Base-by-base conservation (phyloP, 2,329 filamentous ascomycete genomes). In the Trichophyton verrucosum region DNA sequence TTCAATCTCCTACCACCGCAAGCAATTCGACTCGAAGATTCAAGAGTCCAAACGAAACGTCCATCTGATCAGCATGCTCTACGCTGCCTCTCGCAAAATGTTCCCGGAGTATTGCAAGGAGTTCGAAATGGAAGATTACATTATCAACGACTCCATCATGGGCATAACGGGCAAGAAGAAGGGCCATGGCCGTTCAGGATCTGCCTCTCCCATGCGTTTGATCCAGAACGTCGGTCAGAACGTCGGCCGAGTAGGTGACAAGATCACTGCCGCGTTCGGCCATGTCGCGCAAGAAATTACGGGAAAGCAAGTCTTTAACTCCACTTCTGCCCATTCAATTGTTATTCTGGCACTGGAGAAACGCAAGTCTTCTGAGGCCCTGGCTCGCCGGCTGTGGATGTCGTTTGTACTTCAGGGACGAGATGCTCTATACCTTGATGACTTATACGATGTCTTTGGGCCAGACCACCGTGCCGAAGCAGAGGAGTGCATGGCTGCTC, bases 341-440 rank as follows among this genome's bases (percentile, higher is more conserved):
- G 90, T 97, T 3, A 80, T 95, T 11, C 85, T 95, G 71, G 94
- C 92, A 7, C 80, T 97, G 36, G 91, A 96, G 74, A 92, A 90
- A 76, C 85, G 83, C 49, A 81, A 82, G 62, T 88, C 90, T 5
- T 89, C 91, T 0, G 91, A 97, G 72, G 94, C 94, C n/a, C 78
- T 97, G 61, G 91, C 89, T n/a, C 87, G 85, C 66, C 87, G 94
- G 69, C 86, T 97, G 64, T 97, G 94, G 94, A 95, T 96, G 89
- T 96, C 91, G 0, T 95, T 96, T 71, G 94, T 96, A 1, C 84
- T 94, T 3, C 92, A 97, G 74, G 91, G 90, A 67, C 86, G 86
- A 62, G 89, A 96, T 46, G 79, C 86, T 0, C 79, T 99, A 7
- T 89, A 82, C 66, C 74, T 82, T 7, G 90, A 96, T 3, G 94